phyloP scores from a whole-genome alignment of 2,329 filamentous ascomycete species.

The Penicillium concentricum region DNA sequence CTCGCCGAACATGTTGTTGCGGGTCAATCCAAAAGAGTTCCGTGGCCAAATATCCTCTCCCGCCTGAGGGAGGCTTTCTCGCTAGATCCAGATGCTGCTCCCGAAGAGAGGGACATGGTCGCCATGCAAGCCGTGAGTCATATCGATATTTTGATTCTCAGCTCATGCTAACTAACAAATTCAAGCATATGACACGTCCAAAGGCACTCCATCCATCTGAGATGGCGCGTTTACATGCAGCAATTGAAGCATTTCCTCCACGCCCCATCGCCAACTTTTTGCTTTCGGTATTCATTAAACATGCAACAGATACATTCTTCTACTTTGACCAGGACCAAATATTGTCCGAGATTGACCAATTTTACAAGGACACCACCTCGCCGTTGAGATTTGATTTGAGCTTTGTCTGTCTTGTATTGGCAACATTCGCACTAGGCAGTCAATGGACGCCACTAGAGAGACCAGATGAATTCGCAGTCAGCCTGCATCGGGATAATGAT shows the following conservation, averaged over 20 bases:
- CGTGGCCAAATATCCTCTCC: constrained; percentile 17
- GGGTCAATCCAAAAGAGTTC: constrained; percentile 6
- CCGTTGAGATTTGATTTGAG: constrained; percentile 12
- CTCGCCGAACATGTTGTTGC: constrained; percentile 15
- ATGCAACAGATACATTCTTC: constrained; percentile 21
- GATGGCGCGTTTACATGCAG: constrained; percentile 2
- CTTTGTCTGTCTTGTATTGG: constrained; percentile 19
- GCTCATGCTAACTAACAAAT: neutral
- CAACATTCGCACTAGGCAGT: constrained; percentile 31
- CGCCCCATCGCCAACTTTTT: constrained; percentile 17
- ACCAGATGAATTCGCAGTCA: constrained; percentile 14
- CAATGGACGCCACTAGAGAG: constrained; percentile 36
- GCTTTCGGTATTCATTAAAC: constrained; percentile 18
- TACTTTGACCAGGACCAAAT: constrained; percentile 20
- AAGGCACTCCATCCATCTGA: constrained; percentile 9
- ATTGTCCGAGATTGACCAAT: constrained; percentile 15
- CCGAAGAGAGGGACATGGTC: constrained; percentile 12
- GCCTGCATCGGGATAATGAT: constrained; percentile 2
- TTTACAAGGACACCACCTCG: constrained; percentile 10
- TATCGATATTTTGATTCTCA: neutral
- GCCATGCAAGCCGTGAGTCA: constrained; percentile 15
- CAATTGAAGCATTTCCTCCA: constrained; percentile 16
- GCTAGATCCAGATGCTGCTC: constrained; percentile 5
- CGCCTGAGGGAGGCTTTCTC: constrained; percentile 19
- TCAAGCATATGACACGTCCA: constrained; percentile 5